Percentiles rank a stretch among this genome's conserved stretches.
These are phyloP conservation scores for Hymenoscyphus scutula DNA, from an alignment of 2,329 filamentous ascomycete species.

Conservation along the genomic window DNA sequence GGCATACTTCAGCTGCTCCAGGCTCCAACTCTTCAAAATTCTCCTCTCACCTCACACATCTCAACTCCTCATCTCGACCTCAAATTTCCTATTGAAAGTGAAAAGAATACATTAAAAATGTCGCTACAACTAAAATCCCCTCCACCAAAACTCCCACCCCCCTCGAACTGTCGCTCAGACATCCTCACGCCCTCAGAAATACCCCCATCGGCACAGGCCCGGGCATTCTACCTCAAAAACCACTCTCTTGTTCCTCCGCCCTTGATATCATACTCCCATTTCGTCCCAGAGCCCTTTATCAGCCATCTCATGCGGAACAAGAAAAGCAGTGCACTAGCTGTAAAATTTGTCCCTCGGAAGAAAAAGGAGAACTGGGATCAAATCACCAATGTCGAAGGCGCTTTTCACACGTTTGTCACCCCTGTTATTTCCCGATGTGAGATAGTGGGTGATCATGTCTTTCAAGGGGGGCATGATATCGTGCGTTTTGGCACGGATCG, in stretches of 20 bases:
- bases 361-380: slow-evolving; percentile 10
- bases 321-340: slow-evolving; percentile 24
- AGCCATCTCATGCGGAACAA: slow-evolving; percentile 28
- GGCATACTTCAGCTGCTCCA: not conserved
- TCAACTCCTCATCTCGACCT: not conserved
- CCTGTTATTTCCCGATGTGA: slow-evolving; percentile 25
- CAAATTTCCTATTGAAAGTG: not conserved
- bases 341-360: slow-evolving; percentile 17
- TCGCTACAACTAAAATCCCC: not conserved
- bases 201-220: slow-evolving; percentile 11
- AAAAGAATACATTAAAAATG: not conserved
- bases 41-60: not conserved
- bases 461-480: slow-evolving; percentile 23
- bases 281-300: slow-evolving; percentile 22
- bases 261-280: slow-evolving; percentile 25
- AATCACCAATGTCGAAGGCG: slow-evolving; percentile 33
- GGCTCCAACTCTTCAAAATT: not conserved
- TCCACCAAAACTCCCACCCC: not conserved
- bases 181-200: slow-evolving; percentile 13
- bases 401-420: slow-evolving; percentile 31
- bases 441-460: slow-evolving; percentile 30
- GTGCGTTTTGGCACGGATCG: slow-evolving; percentile 16
- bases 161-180: slow-evolving; percentile 12
- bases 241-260: slow-evolving; percentile 21
- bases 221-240: slow-evolving; percentile 19